These are phyloP conservation scores for Aspergillus puulaauensis DNA, from an alignment of 2,329 filamentous ascomycete species.

Conservation along the genomic window DNA sequence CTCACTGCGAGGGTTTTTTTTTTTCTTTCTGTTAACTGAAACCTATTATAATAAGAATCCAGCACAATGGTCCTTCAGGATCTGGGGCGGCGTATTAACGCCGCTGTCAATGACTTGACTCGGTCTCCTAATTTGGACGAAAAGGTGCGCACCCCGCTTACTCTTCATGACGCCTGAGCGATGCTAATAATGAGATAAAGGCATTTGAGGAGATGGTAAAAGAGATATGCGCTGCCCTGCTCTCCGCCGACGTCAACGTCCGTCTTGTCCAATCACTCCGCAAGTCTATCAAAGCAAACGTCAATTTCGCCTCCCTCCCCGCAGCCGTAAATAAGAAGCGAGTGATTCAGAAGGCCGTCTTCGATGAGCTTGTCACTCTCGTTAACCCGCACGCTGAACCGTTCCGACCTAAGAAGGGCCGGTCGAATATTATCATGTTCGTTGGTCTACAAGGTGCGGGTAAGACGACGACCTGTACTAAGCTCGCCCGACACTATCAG, in stretches of 20 bases:
- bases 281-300: slow-evolving; percentile 84
- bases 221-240: slow-evolving; percentile 91
- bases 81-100: slow-evolving; percentile 96
- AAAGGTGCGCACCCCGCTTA: slow-evolving; percentile 60
- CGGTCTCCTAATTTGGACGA: slow-evolving; percentile 92
- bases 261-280: slow-evolving; percentile 86
- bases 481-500: slow-evolving; percentile 92
- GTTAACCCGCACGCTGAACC: slow-evolving; percentile 94
- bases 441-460: slow-evolving; percentile 96
- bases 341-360: slow-evolving; percentile 95
- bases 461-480: slow-evolving; percentile 98
- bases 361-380: slow-evolving; percentile 91
- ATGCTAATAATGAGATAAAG: slow-evolving; percentile 43
- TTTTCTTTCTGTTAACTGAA: neutral
- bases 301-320: slow-evolving; percentile 93
- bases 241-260: slow-evolving; percentile 97
- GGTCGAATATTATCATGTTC: slow-evolving; percentile 98
- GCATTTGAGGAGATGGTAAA: slow-evolving; percentile 98
- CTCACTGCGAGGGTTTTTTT: neutral
- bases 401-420: slow-evolving; percentile 96
- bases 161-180: neutral
- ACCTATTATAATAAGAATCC: neutral
- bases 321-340: slow-evolving; percentile 97
- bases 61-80: slow-evolving; percentile 94
- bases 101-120: slow-evolving; percentile 90